These are phyloP conservation scores for Reutealis trisperma DNA, from an alignment of 345 rosid species.

Conservation along the genomic window DNA sequence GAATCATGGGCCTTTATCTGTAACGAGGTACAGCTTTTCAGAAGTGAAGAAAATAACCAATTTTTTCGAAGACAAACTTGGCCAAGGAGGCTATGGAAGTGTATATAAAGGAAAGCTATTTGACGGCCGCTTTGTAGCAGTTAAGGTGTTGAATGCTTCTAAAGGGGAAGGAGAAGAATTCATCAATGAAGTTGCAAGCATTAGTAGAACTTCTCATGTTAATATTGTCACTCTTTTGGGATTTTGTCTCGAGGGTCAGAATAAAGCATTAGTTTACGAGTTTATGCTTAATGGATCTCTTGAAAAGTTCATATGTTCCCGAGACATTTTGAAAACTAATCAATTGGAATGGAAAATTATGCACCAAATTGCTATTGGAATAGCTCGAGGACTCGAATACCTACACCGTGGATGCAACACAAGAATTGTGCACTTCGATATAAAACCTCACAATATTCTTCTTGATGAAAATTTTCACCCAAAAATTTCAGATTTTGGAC, in stretches of 20 bases:
- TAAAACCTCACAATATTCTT: slow-evolving; percentile 5
- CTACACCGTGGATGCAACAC: slow-evolving; percentile 17
- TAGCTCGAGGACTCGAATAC: slow-evolving; percentile 17
- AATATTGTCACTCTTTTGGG: slow-evolving; percentile 8
- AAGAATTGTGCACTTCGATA: slow-evolving; percentile 15
- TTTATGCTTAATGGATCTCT: slow-evolving; percentile 16
- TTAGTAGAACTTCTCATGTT: slow-evolving; percentile 22
- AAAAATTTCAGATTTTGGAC: slow-evolving; percentile 14
- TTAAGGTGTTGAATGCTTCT: not conserved
- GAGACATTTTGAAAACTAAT: not conserved
- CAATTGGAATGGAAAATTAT: slow-evolving; percentile 10
- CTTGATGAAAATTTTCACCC: not conserved
- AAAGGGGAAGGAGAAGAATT: slow-evolving; percentile 10
- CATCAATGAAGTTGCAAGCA: slow-evolving; percentile 18
- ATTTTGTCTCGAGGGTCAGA: not conserved
- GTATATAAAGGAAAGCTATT: slow-evolving; percentile 9
- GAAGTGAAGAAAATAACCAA: slow-evolving; percentile 16
- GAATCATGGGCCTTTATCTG: not conserved
- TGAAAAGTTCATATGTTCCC: slow-evolving; percentile 1
- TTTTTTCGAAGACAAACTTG: slow-evolving; percentile 13
- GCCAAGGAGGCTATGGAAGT: slow-evolving; percentile 19
- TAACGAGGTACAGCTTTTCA: not conserved
- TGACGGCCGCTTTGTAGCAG: not conserved
- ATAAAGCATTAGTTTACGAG: slow-evolving; percentile 10
- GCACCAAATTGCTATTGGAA: not conserved